Evolutionary conservation across 345 rosid species (phyloP).

Genomic region (Melastoma malabathricum): DNA sequence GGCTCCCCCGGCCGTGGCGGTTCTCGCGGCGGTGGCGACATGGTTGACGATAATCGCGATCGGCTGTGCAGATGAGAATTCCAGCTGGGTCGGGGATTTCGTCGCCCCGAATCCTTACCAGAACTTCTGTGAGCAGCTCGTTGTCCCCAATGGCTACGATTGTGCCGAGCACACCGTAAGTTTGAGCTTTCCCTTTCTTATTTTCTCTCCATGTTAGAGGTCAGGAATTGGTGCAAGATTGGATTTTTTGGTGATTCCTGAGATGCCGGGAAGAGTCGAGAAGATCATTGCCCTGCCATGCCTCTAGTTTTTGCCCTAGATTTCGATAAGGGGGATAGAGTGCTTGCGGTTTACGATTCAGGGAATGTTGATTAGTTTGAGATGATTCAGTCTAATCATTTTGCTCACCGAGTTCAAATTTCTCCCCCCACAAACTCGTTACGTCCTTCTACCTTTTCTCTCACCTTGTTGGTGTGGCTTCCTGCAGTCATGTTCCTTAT

Average conservation of each 20-base stretch:
- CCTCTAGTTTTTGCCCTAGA: too few relatives aligned
- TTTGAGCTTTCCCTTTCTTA: conserved; percentile 11
- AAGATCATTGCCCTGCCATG: too few relatives aligned
- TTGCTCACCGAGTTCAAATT: background rate
- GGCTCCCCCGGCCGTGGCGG: background rate
- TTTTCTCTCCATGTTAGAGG: background rate
- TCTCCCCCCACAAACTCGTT: too few relatives aligned
- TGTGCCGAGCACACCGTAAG: conserved; percentile 69
- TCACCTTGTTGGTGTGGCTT: background rate
- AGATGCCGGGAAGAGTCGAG: too few relatives aligned
- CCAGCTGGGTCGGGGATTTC: conserved; percentile 5
- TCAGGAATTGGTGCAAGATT: too few relatives aligned
- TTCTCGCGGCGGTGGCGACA: too few relatives aligned
- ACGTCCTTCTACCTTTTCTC: too few relatives aligned
- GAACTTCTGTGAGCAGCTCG: conserved; percentile 49
- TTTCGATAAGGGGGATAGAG: too few relatives aligned
- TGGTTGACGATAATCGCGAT: background rate
- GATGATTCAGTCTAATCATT: background rate
- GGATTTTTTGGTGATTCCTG: too few relatives aligned
- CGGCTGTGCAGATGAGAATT: conserved; percentile 9
- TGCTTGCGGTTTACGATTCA: too few relatives aligned
- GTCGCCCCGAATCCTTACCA: conserved; percentile 14
- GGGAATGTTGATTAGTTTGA: too few relatives aligned
- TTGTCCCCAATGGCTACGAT: conserved; percentile 55
- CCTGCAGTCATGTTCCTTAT: background rate